Conservation (phyloP, 2,329 filamentous ascomycete genomes). For the Talaromyces piceae region DNA sequence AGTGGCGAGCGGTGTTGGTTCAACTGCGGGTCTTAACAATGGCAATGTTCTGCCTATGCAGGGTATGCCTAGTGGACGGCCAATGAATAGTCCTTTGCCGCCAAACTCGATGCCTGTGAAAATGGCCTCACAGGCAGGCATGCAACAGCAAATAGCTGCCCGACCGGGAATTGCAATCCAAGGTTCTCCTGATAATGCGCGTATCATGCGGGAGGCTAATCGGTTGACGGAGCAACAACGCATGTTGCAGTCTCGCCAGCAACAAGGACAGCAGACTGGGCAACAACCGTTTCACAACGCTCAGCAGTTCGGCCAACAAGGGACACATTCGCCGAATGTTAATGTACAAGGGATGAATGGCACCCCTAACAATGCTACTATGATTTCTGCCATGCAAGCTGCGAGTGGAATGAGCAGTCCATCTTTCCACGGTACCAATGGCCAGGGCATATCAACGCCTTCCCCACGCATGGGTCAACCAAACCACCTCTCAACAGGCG, state of each 20-base stretch:
- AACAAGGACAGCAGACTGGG: slow-evolving; percentile 32
- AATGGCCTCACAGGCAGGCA: slow-evolving; percentile 48
- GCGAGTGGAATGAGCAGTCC: slow-evolving; percentile 38
- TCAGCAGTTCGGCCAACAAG: slow-evolving; percentile 40
- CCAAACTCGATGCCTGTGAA: slow-evolving; percentile 52
- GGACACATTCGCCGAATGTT: slow-evolving; percentile 39
- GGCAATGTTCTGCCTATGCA: slow-evolving; percentile 35
- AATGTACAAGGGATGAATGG: slow-evolving; percentile 23
- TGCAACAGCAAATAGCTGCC: slow-evolving; percentile 41
- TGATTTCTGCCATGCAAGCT: slow-evolving; percentile 39
- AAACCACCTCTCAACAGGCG: slow-evolving; percentile 45
- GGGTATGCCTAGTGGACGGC: slow-evolving; percentile 31
- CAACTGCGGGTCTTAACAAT: slow-evolving; percentile 29
- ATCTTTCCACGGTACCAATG: slow-evolving; percentile 32
- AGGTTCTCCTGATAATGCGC: slow-evolving; percentile 44
- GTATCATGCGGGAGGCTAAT: slow-evolving; percentile 41
- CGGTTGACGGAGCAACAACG: slow-evolving; percentile 48
- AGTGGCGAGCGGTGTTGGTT: slow-evolving; percentile 41
- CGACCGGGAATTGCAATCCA: slow-evolving; percentile 45
- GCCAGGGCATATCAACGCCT: slow-evolving; percentile 35
- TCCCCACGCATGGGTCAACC: slow-evolving; percentile 44
- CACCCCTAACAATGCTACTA: slow-evolving; percentile 25
- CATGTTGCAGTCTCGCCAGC: slow-evolving; percentile 50
- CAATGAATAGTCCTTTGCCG: slow-evolving; percentile 45
- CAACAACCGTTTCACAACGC: slow-evolving; percentile 36